Evolutionary conservation across 805 yeast genomes (phyloP), one percentile per base, ranked within the genome.

Genomic region (Hagleromyces aurorensis): DNA sequence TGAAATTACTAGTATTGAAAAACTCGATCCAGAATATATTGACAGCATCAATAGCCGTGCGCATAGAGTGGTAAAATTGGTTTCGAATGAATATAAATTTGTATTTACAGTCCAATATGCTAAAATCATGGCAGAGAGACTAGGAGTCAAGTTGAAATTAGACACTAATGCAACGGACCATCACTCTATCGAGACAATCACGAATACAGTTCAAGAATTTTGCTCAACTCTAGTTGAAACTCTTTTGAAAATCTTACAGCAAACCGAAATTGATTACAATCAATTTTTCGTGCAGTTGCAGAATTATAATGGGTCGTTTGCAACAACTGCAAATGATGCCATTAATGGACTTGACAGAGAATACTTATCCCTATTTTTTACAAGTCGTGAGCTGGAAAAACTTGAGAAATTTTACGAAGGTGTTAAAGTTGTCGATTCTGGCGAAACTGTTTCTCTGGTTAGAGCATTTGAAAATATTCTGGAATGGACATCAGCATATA

Each of bases 261-360:
- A 62, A 12, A 68, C 84, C 0, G 73, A 73, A 44, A 63, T 84
- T 25, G 96, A 86, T 49, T 91, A 74, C 57, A 86, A 86, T 52
- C 67, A 68, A 40, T 86, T 87, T 48, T 89, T 89, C 57, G 60
- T 79, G 9, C 59, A 54, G 8, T 59, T 89, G 23, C 87, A 80
- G 43, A 49, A 62, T 2, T 48, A 67, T 9, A 47, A 63, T 3
- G 55, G 73, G 6, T 54, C 64, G 30, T 47, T 51, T 18, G 57
- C 55, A 7, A 34, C 33, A 3, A 51, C 43, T 4, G 51, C 42
- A 19, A 51, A 50, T 4, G 38, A 33, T 15, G 34, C 29, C 3
- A 28, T 40, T 10, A 33, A 40, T 9, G 55, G 54, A 4, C 44
- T 50, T 3, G 37, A 40, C 8, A 36, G 24, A 15, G 28, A 32